Percentiles rank a stretch among this genome's conserved stretches.
Evolutionary conservation across 164 flowering plant species (phyloP).

Genomic region (Umbilicus rupestris): DNA sequence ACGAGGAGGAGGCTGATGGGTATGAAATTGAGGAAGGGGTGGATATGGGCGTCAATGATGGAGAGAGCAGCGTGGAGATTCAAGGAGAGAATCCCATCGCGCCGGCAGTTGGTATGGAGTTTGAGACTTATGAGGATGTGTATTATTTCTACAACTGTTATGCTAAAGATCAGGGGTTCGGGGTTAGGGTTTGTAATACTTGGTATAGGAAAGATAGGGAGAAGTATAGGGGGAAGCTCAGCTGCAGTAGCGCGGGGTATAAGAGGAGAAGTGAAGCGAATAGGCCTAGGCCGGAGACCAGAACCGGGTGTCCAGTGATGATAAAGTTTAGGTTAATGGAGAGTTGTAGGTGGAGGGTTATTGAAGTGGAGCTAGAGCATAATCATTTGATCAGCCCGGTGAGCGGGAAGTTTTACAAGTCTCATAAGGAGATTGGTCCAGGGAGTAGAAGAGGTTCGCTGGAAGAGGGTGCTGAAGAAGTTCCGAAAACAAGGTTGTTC

Average conservation of each 20-base stretch:
- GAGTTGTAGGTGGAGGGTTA: slow-evolving; percentile 26
- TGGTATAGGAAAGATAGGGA: too few relatives aligned
- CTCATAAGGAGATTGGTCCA: slow-evolving; percentile 20
- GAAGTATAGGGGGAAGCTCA: slow-evolving; percentile 31
- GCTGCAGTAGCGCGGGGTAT: slow-evolving; percentile 35
- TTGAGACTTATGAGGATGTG: too few relatives aligned
- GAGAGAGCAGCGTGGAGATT: slow-evolving; percentile 15
- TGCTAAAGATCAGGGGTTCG: too few relatives aligned
- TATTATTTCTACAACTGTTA: too few relatives aligned
- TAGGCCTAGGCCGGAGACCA: slow-evolving; percentile 30
- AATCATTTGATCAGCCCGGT: slow-evolving; percentile 25
- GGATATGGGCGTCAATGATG: slow-evolving; percentile 18
- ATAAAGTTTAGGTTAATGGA: slow-evolving; percentile 30
- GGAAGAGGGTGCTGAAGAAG: slow-evolving; percentile 25
- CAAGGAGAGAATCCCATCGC: slow-evolving; percentile 30
- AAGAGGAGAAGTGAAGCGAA: slow-evolving; percentile 31
- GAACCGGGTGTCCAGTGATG: slow-evolving; percentile 35
- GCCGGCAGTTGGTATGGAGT: slow-evolving; percentile 29
- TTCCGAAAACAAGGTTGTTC: slow-evolving; percentile 24
- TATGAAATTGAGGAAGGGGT: slow-evolving; percentile 23
- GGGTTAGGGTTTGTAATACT: too few relatives aligned
- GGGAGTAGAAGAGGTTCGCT: too few relatives aligned
- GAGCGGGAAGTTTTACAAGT: slow-evolving; percentile 24
- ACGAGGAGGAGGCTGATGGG: slow-evolving; percentile 25
- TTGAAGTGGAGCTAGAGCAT: slow-evolving; percentile 32